A percentile compares a stretch with the other conserved stretches of the same genome.
These are phyloP conservation scores for Aspergillus funiculosus DNA, from an alignment of 495 filamentous ascomycete species.

Conservation along the genomic window DNA sequence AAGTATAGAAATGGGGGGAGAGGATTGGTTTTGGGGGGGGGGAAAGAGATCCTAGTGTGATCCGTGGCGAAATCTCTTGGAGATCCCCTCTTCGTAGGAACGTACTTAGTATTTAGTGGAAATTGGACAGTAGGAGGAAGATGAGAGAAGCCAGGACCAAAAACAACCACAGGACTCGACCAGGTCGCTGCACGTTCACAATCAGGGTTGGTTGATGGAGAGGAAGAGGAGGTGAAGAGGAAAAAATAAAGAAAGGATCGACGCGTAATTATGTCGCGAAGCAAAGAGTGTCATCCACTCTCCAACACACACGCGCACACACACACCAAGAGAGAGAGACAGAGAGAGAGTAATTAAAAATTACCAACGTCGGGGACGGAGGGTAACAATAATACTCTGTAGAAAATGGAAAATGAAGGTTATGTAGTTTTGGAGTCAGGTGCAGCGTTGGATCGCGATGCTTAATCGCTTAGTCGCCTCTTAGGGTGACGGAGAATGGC, in stretches of 20 bases:
- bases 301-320: too few relatives aligned
- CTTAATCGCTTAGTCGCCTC: conserved; percentile 46
- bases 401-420: conserved; percentile 21
- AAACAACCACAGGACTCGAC: conserved; percentile 1
- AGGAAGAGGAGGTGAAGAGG: conserved; percentile 11
- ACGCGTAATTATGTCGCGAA: conserved; percentile 21
- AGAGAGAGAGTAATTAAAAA: conserved; percentile 11
- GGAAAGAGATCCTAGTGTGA: conserved; percentile 12
- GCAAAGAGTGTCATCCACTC: conserved; percentile 16
- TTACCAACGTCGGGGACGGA: conserved; percentile 15
- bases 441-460: conserved; percentile 40
- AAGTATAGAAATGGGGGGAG: conserved; percentile 13
- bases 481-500: conserved; percentile 41
- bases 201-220: conserved; percentile 11
- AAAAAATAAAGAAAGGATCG: conserved; percentile 21
- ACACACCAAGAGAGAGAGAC: too few relatives aligned
- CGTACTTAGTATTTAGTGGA: conserved; percentile 24
- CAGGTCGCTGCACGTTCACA: conserved; percentile 9
- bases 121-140: conserved; percentile 4
- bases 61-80: conserved; percentile 14
- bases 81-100: conserved; percentile 18
- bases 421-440: conserved; percentile 17
- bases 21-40: conserved; percentile 15
- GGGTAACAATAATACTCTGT: conserved; percentile 15
- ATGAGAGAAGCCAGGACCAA: neutral